Percentiles rank a stretch among this genome's conserved stretches.
phyloP scores from a whole-genome alignment of 768 basidiomycete genomes.

The Mycena rebaudengoi region DNA sequence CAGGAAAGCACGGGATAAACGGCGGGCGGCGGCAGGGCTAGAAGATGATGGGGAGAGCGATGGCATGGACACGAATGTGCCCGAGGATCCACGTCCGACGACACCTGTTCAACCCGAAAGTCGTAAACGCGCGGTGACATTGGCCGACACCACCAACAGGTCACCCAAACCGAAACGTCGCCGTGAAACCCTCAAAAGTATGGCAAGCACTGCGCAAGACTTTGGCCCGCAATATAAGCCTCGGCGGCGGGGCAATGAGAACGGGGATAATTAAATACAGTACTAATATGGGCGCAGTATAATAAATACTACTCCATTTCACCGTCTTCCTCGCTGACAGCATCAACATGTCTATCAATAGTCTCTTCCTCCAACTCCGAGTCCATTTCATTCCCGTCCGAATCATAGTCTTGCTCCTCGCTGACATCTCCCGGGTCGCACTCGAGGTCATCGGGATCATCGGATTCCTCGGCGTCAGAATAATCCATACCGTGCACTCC shows the following conservation, averaged over 20 bases:
- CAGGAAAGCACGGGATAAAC: conserved; percentile 1
- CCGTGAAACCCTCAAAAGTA: background rate
- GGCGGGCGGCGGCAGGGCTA: background rate
- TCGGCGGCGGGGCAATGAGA: background rate
- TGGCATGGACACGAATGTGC: background rate
- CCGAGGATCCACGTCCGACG: background rate
- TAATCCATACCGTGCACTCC: background rate
- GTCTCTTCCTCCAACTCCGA: conserved; percentile 7
- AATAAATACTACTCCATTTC: background rate
- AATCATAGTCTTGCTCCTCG: background rate
- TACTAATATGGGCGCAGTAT: no score
- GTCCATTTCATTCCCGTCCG: background rate
- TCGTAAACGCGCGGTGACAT: background rate
- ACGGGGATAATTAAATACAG: background rate
- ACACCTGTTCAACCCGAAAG: background rate
- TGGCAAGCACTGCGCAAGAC: background rate
- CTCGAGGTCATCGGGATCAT: conserved; percentile 1
- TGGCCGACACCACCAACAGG: background rate
- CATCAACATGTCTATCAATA: background rate
- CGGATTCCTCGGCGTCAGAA: conserved; percentile 1
- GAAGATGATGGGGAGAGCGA: background rate
- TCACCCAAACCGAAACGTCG: background rate
- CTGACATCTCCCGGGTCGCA: conserved; percentile 26
- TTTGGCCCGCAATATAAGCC: conserved; percentile 1
- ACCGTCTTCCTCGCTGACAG: background rate